Percentiles rank a stretch among this genome's conserved stretches.
Evolutionary conservation across 108 stramenopile genomes (phyloP).

Genomic region (Cyclotella cryptica): DNA sequence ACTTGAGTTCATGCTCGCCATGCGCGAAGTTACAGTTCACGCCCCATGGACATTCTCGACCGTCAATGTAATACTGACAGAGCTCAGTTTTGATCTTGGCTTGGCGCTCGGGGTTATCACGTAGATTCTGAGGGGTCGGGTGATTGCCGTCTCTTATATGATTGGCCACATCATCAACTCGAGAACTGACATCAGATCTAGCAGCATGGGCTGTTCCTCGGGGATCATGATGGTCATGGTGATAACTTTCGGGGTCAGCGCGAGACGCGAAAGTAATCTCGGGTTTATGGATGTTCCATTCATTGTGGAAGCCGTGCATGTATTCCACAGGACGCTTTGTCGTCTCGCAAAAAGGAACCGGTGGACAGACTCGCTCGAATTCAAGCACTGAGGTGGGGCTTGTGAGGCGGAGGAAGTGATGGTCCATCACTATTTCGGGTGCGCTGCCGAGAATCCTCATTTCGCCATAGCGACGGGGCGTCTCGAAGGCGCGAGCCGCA

Average conservation of each 20-base stretch:
- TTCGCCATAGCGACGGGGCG: background rate
- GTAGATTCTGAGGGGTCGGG: constrained; percentile 44
- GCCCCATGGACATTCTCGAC: constrained; percentile 36
- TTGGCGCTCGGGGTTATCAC: constrained; percentile 40
- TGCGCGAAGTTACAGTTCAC: constrained; percentile 47
- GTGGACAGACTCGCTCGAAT: constrained; percentile 1
- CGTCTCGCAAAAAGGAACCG: background rate
- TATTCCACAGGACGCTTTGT: no score
- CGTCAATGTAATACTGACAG: constrained; percentile 23
- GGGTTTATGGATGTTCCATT: background rate
- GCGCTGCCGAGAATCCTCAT: background rate
- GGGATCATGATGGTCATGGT: background rate
- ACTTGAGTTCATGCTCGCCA: constrained; percentile 39
- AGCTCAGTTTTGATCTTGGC: constrained; percentile 49
- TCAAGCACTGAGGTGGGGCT: constrained; percentile 2
- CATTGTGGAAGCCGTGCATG: background rate
- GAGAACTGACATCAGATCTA: background rate
- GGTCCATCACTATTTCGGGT: background rate
- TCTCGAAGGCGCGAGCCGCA: background rate
- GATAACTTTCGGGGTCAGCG: no score
- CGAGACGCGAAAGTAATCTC: background rate
- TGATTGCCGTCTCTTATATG: background rate
- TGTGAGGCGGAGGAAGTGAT: background rate
- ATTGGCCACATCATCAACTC: background rate
- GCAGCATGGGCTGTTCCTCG: background rate